A percentile compares a stretch with the other conserved stretches of the same genome.
These are phyloP conservation scores for Dactylellina drechsleri DNA, from an alignment of 2,329 filamentous ascomycete genomes.

Conservation along the genomic window DNA sequence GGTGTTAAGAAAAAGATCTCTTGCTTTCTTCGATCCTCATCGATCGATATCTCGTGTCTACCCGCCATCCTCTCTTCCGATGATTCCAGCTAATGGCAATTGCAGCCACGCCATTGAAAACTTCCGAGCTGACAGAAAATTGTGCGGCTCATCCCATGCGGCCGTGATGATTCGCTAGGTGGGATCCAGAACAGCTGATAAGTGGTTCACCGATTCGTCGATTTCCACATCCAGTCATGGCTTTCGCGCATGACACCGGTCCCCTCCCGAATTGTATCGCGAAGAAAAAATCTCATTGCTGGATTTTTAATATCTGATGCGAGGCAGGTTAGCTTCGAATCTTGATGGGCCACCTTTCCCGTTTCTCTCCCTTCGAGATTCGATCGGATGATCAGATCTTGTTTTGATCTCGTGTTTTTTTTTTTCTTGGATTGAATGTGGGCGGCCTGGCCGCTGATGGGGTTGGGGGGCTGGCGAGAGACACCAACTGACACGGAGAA, in stretches of 20 bases:
- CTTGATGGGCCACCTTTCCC: slow-evolving; percentile 1
- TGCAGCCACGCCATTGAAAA: slow-evolving; percentile 3
- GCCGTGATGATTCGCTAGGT: slow-evolving; percentile 24
- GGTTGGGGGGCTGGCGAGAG: slow-evolving; percentile 9
- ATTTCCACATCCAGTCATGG: slow-evolving; percentile 7
- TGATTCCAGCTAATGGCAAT: neutral
- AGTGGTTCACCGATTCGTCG: slow-evolving; percentile 3
- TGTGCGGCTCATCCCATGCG: slow-evolving; percentile 6
- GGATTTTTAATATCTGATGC: slow-evolving; percentile 19
- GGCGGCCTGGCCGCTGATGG: neutral
- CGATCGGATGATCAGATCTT: slow-evolving; percentile 30
- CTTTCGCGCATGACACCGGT: slow-evolving; percentile 23
- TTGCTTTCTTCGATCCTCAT: neutral
- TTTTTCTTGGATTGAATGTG: neutral
- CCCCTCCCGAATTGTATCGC: too few relatives aligned
- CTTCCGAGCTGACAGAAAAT: slow-evolving; percentile 3
- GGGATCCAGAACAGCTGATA: slow-evolving; percentile 15
- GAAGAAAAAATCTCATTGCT: slow-evolving; percentile 5
- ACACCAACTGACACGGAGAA: slow-evolving; percentile 7
- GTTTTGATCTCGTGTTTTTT: slow-evolving; percentile 2
- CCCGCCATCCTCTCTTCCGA: neutral
- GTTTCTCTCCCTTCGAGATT: neutral
- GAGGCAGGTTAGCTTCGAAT: neutral
- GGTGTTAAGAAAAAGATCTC: too few relatives aligned
- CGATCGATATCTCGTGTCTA: neutral